Percentiles rank a stretch among this genome's conserved stretches.
phyloP scores from a whole-genome alignment of 2,329 filamentous ascomycete genomes.

The Leptographium lundbergii region DNA sequence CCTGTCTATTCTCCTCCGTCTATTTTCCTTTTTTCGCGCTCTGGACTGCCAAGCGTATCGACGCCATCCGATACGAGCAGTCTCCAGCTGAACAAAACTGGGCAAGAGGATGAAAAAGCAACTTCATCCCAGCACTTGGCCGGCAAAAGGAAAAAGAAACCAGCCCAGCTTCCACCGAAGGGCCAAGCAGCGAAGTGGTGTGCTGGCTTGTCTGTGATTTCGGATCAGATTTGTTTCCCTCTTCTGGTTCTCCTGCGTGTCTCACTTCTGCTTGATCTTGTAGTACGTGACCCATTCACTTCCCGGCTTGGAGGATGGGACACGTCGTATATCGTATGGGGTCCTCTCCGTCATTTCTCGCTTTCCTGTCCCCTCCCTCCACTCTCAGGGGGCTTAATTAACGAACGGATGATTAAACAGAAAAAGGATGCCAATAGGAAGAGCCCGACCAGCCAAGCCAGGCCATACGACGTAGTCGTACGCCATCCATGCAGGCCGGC shows the following conservation, averaged over 20 bases:
- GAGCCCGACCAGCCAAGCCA: background rate
- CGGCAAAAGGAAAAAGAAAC: background rate
- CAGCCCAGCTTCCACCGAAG: background rate
- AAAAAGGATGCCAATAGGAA: background rate
- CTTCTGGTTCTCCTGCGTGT: background rate
- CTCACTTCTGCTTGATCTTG: background rate
- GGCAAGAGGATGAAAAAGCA: background rate
- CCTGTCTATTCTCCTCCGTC: no score
- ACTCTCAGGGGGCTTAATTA: background rate
- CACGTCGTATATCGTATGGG: background rate
- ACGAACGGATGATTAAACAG: background rate
- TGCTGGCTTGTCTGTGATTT: background rate
- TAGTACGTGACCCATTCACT: background rate
- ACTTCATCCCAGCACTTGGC: background rate
- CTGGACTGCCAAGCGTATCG: background rate
- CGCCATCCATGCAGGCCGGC: background rate
- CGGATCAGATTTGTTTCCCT: background rate
- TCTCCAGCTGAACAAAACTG: background rate
- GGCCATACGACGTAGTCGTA: no score
- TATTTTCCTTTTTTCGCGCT: background rate
- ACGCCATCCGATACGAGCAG: background rate
- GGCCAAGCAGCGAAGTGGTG: background rate
- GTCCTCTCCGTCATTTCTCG: background rate
- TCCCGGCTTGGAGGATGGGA: background rate
- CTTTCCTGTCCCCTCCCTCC: background rate